These are phyloP conservation scores for Rhodosporidiobolus sp. DNA, from an alignment of 768 basidiomycete species.

Conservation along the genomic window DNA sequence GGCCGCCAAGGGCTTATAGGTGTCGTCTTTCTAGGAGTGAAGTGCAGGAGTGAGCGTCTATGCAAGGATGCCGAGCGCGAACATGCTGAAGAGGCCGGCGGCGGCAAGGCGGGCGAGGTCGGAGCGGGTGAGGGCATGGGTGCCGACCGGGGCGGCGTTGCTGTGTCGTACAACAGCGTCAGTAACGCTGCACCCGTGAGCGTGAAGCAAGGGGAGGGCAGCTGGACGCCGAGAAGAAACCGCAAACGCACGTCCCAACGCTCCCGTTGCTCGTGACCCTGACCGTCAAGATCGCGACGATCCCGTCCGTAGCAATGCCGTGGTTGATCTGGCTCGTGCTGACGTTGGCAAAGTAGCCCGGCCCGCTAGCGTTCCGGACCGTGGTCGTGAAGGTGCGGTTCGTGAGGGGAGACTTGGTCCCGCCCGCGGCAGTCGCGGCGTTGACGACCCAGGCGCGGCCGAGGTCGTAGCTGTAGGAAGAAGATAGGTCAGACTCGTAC, in stretches of 20 bases:
- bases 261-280: conserved; percentile 56
- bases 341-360: conserved; percentile 23
- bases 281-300: conserved; percentile 74
- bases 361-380: background rate
- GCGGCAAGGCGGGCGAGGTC: conserved; percentile 2
- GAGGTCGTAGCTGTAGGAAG: conserved; percentile 61
- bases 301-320: conserved; percentile 65
- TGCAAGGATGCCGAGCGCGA: conserved; percentile 13
- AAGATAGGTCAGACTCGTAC: background rate
- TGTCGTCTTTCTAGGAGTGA: too few species aligned
- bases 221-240: background rate
- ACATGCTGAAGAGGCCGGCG: background rate
- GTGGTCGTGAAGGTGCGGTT: conserved; percentile 47
- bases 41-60: background rate
- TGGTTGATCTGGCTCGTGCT: conserved; percentile 48
- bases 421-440: conserved; percentile 68
- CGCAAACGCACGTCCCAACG: background rate
- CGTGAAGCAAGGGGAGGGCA: background rate
- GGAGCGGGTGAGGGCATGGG: background rate
- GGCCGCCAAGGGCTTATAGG: too few species aligned
- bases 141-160: background rate
- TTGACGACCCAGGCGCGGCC: conserved; percentile 84
- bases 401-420: conserved; percentile 54
- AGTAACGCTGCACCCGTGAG: background rate
- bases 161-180: background rate